Conservation (phyloP, 768 basidiomycete genomes). For the Tulasnella calospora region DNA sequence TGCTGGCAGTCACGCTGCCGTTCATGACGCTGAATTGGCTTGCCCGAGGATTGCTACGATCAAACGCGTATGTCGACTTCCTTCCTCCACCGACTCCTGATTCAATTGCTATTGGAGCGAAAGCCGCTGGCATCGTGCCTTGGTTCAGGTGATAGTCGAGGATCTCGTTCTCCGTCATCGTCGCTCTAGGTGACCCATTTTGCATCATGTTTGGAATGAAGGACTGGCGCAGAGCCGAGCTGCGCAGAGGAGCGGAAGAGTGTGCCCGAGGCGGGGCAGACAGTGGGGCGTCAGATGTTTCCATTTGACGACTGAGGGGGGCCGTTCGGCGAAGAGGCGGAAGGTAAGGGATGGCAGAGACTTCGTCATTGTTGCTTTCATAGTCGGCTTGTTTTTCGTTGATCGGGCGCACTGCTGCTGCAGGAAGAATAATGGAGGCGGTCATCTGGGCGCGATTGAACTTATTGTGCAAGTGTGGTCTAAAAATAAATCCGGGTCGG, state of each 20-base stretch:
- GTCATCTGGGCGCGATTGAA: slow-evolving; percentile 16
- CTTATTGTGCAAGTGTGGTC: not conserved
- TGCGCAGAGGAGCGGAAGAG: slow-evolving; percentile 6
- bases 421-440: slow-evolving; percentile 8
- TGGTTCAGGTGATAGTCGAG: slow-evolving; percentile 21
- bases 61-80: not conserved
- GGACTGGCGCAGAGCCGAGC: slow-evolving; percentile 16
- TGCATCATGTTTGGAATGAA: slow-evolving; percentile 2
- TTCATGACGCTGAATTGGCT: slow-evolving; percentile 16
- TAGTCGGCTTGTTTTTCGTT: slow-evolving; percentile 8
- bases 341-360: not conserved
- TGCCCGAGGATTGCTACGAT: not conserved
- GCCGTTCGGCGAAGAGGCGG: slow-evolving; percentile 9
- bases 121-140: slow-evolving; percentile 17
- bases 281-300: not conserved
- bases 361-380: not conserved
- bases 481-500: not conserved
- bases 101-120: slow-evolving; percentile 12
- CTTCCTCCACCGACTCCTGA: not conserved
- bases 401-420: not conserved
- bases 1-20: not conserved
- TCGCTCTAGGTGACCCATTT: not conserved
- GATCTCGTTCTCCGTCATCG: slow-evolving; percentile 21
- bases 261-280: not conserved
- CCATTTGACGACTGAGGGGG: not conserved